phyloP scores from a whole-genome alignment of 345 rosid genomes.

The Syzygium aromaticum region DNA sequence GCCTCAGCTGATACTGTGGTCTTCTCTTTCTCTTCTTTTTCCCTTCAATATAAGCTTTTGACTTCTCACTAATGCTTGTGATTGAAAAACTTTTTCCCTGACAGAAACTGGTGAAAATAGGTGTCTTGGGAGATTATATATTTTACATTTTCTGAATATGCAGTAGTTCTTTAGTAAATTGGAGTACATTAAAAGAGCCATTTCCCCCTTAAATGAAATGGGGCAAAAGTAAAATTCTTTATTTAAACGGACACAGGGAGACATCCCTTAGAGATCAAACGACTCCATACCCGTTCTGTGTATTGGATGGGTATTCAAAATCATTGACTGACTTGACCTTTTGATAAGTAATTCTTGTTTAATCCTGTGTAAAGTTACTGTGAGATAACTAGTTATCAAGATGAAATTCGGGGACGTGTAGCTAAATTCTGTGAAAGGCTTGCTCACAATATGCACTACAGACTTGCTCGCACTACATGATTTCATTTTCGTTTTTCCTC shows the following conservation, averaged over 20 bases:
- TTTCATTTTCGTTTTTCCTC: not conserved
- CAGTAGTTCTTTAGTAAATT: not conserved
- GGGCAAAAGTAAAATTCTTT: not conserved
- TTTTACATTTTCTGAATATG: not conserved
- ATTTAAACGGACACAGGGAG: not conserved
- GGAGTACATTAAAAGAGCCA: not conserved
- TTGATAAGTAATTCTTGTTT: not conserved
- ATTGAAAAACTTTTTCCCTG: not conserved
- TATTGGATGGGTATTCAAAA: not conserved
- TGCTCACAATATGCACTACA: not conserved
- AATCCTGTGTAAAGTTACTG: not conserved
- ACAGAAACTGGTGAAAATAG: not conserved
- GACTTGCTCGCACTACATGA: not conserved
- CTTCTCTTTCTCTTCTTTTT: not conserved
- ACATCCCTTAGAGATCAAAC: not conserved
- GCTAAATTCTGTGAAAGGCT: not conserved
- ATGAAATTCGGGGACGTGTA: not conserved
- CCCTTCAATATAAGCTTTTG: not conserved
- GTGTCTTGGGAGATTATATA: not conserved
- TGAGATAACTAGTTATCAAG: not conserved
- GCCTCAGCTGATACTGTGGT: not conserved
- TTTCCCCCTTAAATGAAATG: not conserved
- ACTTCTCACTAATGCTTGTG: not conserved
- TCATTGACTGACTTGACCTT: not conserved
- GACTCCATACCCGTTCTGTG: not conserved